Percentiles rank a stretch among this genome's conserved stretches.
phyloP scores from a whole-genome alignment of 768 basidiomycete species.

The Naematelia aurantialba region DNA sequence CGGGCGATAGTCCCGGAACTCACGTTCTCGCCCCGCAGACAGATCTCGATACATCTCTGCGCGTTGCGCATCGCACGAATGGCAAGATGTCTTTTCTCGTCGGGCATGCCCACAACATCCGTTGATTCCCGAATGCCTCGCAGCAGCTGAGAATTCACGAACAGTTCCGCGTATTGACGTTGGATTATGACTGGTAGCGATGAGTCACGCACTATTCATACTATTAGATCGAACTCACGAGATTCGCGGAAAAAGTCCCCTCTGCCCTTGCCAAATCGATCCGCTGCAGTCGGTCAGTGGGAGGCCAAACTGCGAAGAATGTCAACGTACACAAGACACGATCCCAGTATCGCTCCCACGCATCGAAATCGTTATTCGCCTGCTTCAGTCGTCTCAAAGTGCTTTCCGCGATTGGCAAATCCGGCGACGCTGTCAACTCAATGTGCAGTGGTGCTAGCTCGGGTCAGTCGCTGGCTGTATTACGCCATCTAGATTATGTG shows the following conservation, averaged over 20 bases:
- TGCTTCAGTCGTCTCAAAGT: conserved; percentile 68
- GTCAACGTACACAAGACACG: conserved; percentile 32
- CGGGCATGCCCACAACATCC: conserved; percentile 79
- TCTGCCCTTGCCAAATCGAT: conserved; percentile 43
- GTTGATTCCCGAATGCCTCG: conserved; percentile 69
- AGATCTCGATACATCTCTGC: conserved; percentile 73
- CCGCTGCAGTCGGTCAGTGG: conserved; percentile 61
- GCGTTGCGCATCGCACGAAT: conserved; percentile 79
- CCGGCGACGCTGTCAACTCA: conserved; percentile 65
- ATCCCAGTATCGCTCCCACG: conserved; percentile 61
- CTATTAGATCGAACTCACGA: conserved; percentile 39
- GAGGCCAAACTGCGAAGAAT: conserved; percentile 53
- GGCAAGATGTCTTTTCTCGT: conserved; percentile 71
- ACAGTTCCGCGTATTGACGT: conserved; percentile 54
- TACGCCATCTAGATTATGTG: not conserved
- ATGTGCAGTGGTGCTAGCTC: conserved; percentile 70
- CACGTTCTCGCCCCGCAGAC: conserved; percentile 58
- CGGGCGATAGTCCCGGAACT: conserved; percentile 1
- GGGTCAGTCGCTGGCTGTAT: conserved; percentile 8
- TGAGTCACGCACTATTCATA: not conserved
- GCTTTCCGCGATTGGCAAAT: conserved; percentile 68
- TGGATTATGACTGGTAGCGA: conserved; percentile 62
- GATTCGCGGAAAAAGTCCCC: conserved; percentile 84
- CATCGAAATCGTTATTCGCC: conserved; percentile 72
- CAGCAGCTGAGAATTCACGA: conserved; percentile 49